Base-by-base conservation (phyloP, 345 rosid genomes). In the Rubroshorea leprosula region DNA sequence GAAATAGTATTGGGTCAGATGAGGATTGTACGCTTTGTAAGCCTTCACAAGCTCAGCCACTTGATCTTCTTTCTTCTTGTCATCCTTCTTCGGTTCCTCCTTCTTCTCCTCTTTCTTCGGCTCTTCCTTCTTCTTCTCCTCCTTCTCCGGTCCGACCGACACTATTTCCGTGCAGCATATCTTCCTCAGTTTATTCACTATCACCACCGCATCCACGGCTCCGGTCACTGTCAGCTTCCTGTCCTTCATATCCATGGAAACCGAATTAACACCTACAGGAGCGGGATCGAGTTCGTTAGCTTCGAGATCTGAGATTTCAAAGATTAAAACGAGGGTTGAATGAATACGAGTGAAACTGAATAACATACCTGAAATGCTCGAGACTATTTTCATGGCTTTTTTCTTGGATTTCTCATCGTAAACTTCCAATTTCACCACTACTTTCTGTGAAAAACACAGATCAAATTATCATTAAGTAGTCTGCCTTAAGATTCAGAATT, bases 131-230 rank as follows among this genome's bases (percentile, higher is more conserved):
- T 80, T 68, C 62, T 80, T 83, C 0, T 77, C 79, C 63, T 81
- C 81, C 65, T 84, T 87, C 23, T 76, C 83, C 20, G 68, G 83
- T 60, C 83, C 95, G 4, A 80, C 90, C 6, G 86, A 65, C 16
- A 80, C 48, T 11, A 87, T 73, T 0, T 80, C 79, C 0, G 90
- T 58, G 41, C 26, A 38, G 49, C 91, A 84, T 0, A 77, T 18
- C 62, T 84, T 87, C 64, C 81, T 77, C 57, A 87, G 54, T 63
- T 87, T 84, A 51, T 49, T 45, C 50, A 69, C 89, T 1, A 79
- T 51, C 3, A 0, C 0, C 0, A 78, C 68, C 16, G 83, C 64
- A 74, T 82, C 95, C 12, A 79, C 35, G 23, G 72, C 78, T 45
- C 91, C 91, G 5, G 66, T 65, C 23, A 82, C 67, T 1, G 91